Percentiles rank a stretch among this genome's conserved stretches.
phyloP scores from a whole-genome alignment of 2,329 filamentous ascomycete species.

The Endothia cerciana region DNA sequence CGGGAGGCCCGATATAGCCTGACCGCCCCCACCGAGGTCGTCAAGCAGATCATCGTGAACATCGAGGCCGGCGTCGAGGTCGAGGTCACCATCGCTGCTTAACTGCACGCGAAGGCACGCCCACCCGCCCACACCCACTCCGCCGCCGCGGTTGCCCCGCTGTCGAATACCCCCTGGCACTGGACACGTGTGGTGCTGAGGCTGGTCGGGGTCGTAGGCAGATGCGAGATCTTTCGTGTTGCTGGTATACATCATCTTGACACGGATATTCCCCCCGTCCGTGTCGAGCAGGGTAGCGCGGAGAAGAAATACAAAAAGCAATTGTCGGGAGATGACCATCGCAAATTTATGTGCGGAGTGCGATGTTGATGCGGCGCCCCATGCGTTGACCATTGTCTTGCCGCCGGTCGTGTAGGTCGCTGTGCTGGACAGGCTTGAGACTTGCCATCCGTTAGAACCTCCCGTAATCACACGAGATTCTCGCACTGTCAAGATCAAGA shows the following conservation, averaged over 20 bases:
- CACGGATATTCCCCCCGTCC: conserved; percentile 9
- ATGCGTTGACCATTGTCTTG: background rate
- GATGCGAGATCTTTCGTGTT: conserved; percentile 7
- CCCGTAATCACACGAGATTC: no score
- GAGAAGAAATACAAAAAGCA: background rate
- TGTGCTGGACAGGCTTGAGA: background rate
- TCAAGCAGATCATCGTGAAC: conserved; percentile 97
- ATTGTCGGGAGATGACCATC: background rate
- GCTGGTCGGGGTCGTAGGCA: background rate
- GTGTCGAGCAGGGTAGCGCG: conserved; percentile 26
- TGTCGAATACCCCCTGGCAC: background rate
- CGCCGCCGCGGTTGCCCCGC: no score
- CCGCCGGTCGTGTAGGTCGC: background rate
- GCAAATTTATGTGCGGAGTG: background rate
- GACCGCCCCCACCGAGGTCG: conserved; percentile 95
- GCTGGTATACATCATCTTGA: conserved; percentile 7
- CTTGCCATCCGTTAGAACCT: no score
- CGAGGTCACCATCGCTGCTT: conserved; percentile 89
- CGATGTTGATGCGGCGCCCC: background rate
- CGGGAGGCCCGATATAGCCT: conserved; percentile 55
- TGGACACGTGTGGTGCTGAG: background rate
- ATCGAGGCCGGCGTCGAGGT: conserved; percentile 93
- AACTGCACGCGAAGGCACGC: conserved; percentile 40
- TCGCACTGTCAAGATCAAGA: no score
- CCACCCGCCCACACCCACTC: no score